phyloP scores from a whole-genome alignment of 2,329 filamentous ascomycete species.

The Elsinoe necatrix region DNA sequence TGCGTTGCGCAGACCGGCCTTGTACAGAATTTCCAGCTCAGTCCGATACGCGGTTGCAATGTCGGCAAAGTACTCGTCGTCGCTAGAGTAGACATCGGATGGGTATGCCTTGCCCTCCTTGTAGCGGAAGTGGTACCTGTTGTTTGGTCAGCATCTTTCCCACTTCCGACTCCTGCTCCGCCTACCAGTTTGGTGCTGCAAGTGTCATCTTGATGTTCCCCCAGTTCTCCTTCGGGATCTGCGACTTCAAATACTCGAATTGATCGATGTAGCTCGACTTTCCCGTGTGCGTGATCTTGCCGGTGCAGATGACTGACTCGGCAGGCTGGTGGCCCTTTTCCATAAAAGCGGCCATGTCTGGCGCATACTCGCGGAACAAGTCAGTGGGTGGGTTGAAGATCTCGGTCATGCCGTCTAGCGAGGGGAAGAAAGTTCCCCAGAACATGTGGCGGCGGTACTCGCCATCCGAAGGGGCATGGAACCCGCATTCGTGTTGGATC shows the following conservation, averaged over 20 bases:
- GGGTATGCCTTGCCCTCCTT: conserved; percentile 43
- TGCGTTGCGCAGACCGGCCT: conserved; percentile 40
- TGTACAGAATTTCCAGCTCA: conserved; percentile 39
- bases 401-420: conserved; percentile 46
- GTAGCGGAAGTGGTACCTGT: conserved; percentile 60
- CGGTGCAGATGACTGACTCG: conserved; percentile 48
- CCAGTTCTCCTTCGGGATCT: conserved; percentile 52
- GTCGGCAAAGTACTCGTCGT: conserved; percentile 42
- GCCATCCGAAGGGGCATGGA: conserved; percentile 55
- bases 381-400: conserved; percentile 40
- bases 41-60: conserved; percentile 40
- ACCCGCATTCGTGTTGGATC: conserved; percentile 52
- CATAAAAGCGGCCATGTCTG: conserved; percentile 53
- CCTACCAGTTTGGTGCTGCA: conserved; percentile 26
- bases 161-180: not conserved
- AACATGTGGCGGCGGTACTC: conserved; percentile 52
- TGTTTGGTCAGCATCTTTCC: conserved; percentile 50
- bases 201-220: conserved; percentile 51
- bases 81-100: conserved; percentile 37
- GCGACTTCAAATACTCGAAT: conserved; percentile 51
- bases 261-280: conserved; percentile 49
- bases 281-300: conserved; percentile 50
- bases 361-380: conserved; percentile 46
- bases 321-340: conserved; percentile 50
- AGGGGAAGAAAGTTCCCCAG: conserved; percentile 50